phyloP scores from a whole-genome alignment of 192 early-diverging fungal genomes.

The Rhizoclosmatium globosum region DNA sequence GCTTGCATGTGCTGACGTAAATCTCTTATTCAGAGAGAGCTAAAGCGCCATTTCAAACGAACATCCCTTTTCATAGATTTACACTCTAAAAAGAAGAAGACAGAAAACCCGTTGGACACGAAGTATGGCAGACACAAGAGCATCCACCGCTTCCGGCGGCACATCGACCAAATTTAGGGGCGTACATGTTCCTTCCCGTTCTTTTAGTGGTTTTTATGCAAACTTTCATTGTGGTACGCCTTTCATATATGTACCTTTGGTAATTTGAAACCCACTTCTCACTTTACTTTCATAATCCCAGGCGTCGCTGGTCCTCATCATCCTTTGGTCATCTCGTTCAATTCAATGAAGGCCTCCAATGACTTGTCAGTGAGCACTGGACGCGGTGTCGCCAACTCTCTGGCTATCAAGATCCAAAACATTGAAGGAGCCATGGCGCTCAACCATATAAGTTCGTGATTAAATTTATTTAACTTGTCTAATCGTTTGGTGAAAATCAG shows the following conservation, averaged over 20 bases:
- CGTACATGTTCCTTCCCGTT: not conserved
- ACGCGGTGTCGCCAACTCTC: not conserved
- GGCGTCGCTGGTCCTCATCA: not conserved
- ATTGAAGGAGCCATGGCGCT: not conserved
- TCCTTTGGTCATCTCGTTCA: not conserved
- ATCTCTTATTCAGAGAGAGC: no score
- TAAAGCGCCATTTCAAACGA: no score
- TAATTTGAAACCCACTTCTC: not conserved
- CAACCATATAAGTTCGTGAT: not conserved
- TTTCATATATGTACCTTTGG: not conserved
- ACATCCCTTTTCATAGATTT: no score
- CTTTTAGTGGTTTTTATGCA: conserved; percentile 16
- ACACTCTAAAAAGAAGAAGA: no score
- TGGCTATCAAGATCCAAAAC: conserved; percentile 12
- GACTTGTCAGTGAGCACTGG: not conserved
- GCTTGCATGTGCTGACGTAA: no score
- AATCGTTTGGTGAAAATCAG: not conserved
- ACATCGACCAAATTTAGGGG: not conserved
- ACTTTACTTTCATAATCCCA: not conserved
- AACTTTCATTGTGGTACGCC: conserved; percentile 1
- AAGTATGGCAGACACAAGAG: not conserved
- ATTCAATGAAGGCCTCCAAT: not conserved
- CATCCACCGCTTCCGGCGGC: no score
- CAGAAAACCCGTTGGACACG: not conserved
- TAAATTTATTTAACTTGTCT: not conserved